Evolutionary conservation across 1,284 basidiomycete species (phyloP).

Genomic region (Cutaneotrichosporon sp.): DNA sequence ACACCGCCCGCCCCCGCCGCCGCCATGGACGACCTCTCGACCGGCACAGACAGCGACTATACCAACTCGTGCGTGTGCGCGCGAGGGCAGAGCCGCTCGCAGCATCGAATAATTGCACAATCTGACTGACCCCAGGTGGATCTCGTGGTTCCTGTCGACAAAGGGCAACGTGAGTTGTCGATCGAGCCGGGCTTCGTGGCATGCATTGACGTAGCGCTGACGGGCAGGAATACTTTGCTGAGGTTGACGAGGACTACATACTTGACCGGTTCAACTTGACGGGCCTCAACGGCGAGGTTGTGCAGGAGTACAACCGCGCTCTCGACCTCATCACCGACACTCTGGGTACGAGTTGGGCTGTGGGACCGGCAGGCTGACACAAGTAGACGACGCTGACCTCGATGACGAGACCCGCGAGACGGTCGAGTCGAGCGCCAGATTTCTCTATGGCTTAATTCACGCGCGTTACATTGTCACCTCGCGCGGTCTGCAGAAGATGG

Average conservation of each 20-base stretch:
- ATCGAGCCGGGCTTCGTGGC: background rate
- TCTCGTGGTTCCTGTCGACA: constrained; percentile 95
- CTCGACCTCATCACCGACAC: constrained; percentile 89
- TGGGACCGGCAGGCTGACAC: background rate
- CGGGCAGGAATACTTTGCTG: constrained; percentile 88
- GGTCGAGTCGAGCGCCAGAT: constrained; percentile 80
- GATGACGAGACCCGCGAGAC: constrained; percentile 51
- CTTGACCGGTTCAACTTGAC: constrained; percentile 97
- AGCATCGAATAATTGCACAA: too few relatives aligned
- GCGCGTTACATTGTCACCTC: constrained; percentile 95
- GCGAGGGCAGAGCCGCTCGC: too few relatives aligned
- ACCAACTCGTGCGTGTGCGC: constrained; percentile 42
- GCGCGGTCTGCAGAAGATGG: constrained; percentile 91
- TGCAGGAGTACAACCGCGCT: constrained; percentile 88
- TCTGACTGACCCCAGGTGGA: constrained; percentile 70
- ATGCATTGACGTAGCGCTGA: constrained; percentile 8
- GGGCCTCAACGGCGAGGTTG: constrained; percentile 85
- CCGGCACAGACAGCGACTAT: constrained; percentile 49
- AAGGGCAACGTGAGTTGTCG: constrained; percentile 46
- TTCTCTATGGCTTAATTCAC: constrained; percentile 93
- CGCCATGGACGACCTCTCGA: constrained; percentile 47
- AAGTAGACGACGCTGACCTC: constrained; percentile 49
- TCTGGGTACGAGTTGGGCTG: constrained; percentile 63
- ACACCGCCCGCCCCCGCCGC: background rate
- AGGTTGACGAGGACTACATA: constrained; percentile 99